Base-by-base conservation (phyloP, 192 early-diverging fungal genomes). In the Phlyctochytrium planicorne region DNA sequence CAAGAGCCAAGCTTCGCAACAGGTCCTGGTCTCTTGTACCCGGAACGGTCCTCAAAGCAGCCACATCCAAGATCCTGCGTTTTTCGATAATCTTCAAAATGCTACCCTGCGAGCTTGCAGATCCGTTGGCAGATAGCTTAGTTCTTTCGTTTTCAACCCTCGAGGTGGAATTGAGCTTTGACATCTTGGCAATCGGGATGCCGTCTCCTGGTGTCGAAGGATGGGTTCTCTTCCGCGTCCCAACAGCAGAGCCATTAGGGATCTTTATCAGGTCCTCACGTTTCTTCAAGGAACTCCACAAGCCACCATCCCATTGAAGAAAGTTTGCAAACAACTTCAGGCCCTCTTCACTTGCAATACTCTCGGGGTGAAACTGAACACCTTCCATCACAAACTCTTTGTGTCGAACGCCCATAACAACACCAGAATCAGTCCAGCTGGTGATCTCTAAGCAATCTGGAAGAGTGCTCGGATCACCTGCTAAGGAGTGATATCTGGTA, bases 281-380 rank as follows among this genome's bases (percentile, higher is more conserved):
- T 29, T 20, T 62, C 53, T 27, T 69, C 68, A 86, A 30, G 0
- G 85, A 83, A 3, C 81, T 83, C 97, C 97, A 99, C 23, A 67
- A 85, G 59, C 96, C 97, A 34, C 93, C 94, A 34, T 82, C 75
- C 71, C 97, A 91, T 34, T 66, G 63, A 70, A 99, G 78, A 73
- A 99, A 99, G 81, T 98, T 98, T 61, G 76, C 79, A 73, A 99
- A 86, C 81, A 99, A 89, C 14, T 73, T 78, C 63, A 89, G 81
- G 30, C 97, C 97, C 65, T 94, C 80, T 71, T 99, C 93, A 70
- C 91, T 93, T 34, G 97, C 84, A 61, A 99, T 95, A 79, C 91
- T 92, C 80, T 99, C 97, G 0, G 97, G 97, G 73, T 99, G 97
- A 81, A 89, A 99, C 77, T 99, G 97, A 12, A 99, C 91, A 55